A percentile compares a stretch with the other conserved stretches of the same genome.
These are phyloP conservation scores for Pleurozium schreberi DNA, from an alignment of 225 moss, liverwort and hornwort species.

Conservation along the genomic window DNA sequence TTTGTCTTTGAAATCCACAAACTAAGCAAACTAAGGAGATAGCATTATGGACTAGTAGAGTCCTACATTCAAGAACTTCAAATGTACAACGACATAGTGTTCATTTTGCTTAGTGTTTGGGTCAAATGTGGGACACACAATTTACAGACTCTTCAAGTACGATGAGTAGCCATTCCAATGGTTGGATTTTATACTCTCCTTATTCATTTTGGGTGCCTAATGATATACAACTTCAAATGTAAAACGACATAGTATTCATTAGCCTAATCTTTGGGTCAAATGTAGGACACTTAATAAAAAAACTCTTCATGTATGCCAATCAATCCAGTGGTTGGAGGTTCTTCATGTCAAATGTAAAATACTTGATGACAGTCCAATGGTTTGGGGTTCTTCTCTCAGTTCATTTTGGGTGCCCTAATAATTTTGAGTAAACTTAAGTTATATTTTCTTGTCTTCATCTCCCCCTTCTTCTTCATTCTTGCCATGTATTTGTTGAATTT, in stretches of 20 bases:
- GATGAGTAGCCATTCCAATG: neutral
- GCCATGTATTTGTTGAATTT: neutral
- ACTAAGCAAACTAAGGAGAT: neutral
- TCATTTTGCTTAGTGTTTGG: rapidly evolving
- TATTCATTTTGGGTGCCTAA: neutral
- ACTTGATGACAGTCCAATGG: no score
- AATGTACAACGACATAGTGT: rapidly evolving
- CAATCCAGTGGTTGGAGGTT: neutral
- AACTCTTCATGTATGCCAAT: rapidly evolving
- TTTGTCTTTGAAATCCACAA: neutral
- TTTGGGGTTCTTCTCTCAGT: neutral
- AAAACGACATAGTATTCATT: neutral
- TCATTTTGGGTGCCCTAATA: neutral
- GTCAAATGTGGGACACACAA: neutral
- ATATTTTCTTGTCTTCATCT: neutral
- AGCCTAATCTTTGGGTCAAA: rapidly evolving
- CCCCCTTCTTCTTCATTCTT: neutral
- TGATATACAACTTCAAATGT: neutral
- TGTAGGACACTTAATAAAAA: rapidly evolving
- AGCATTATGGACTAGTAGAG: rapidly evolving
- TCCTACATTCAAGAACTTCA: neutral
- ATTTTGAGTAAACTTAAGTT: neutral
- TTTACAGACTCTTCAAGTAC: neutral
- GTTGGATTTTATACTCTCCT: neutral
- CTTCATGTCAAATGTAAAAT: no score